phyloP scores from a whole-genome alignment of 2,329 filamentous ascomycete genomes.

The Didymella pomorum region DNA sequence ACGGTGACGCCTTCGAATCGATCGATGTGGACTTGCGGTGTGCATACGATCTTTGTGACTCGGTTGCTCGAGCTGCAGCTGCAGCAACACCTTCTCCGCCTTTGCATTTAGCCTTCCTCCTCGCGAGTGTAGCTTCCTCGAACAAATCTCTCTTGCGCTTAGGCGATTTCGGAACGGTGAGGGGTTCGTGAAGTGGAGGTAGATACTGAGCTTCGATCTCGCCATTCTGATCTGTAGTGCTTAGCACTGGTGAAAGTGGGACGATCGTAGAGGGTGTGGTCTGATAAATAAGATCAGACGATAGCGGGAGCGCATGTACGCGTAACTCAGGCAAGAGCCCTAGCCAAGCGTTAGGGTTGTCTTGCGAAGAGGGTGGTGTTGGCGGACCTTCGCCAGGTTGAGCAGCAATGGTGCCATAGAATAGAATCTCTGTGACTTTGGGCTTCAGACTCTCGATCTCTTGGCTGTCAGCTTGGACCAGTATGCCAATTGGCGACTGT shows the following conservation, averaged over 20 bases:
- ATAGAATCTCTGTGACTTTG: conserved; percentile 54
- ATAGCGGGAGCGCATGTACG: conserved; percentile 55
- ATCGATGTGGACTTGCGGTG: conserved; percentile 48
- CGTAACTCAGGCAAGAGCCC: conserved; percentile 34
- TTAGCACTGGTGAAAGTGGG: conserved; percentile 17
- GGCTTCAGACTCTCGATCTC: conserved; percentile 15
- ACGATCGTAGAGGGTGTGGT: conserved; percentile 13
- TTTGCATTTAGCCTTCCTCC: conserved; percentile 52
- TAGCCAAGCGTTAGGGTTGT: conserved; percentile 9
- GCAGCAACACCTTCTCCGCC: conserved; percentile 56
- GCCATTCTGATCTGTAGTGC: background rate
- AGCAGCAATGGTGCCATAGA: conserved; percentile 52
- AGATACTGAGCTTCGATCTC: conserved; percentile 46
- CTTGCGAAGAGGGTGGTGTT: conserved; percentile 45
- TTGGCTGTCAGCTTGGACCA: conserved; percentile 42
- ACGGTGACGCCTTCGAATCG: conserved; percentile 32
- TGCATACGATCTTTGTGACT: conserved; percentile 33
- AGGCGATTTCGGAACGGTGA: conserved; percentile 33
- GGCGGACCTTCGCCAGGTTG: conserved; percentile 28
- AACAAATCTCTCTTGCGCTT: conserved; percentile 59
- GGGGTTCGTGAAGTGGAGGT: conserved; percentile 35
- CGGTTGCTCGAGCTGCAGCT: conserved; percentile 49
- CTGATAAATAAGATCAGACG: conserved; percentile 50
- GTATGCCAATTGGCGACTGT: conserved; percentile 53
- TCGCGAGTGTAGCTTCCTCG: conserved; percentile 56